Base-by-base conservation (phyloP, 2,329 filamentous ascomycete species). In the Purpureocillium lavendulum region DNA sequence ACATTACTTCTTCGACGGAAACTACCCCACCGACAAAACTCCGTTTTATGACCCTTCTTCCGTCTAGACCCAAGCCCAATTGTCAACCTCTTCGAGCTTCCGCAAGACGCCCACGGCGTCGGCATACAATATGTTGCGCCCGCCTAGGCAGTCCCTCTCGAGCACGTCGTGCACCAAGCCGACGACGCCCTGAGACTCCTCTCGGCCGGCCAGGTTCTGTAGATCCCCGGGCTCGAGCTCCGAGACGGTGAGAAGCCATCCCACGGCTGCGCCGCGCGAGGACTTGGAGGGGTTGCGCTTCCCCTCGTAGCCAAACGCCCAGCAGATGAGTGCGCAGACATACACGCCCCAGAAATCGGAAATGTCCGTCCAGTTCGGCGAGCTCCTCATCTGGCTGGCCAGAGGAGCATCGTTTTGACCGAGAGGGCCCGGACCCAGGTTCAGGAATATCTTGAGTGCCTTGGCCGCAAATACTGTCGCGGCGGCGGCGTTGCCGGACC, bases 301-400 rank as follows among this genome's bases (percentile, higher is more conserved):
- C 30, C 47, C 47, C 8, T 45, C 43, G 41, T 71, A 60, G 3
- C 67, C 65, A 46, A 70, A 73, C 1, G 74, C 73, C 76, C 76
- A 80, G 58, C 71, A 77, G 46, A 80, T 71, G 36, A 80, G 62
- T 7, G 71, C 62, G 45, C 73, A 77, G 7, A 73, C 68, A 49
- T 79, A 78, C 36, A 77, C 49, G 26, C 61, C 67, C 73, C 73
- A 77, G 49, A 71, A 75, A 45, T 73, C 65, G 2, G 66, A 68
- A 32, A 76, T 59, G 38, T 69, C 64, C 14, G 45, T 51, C 41
- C 58, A 54, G 21, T 10, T 6, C 11, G 44, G 35, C 13, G 47
- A 45, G 17, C 41, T 45, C 21, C 49, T 35, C 30, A 30, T 34
- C 13, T 38, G 35, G 14, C 35, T 13, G 9, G 44, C 17, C 9